A percentile compares a stretch with the other conserved stretches of the same genome.
Conservation (phyloP, 2,329 filamentous ascomycete species). For the Shiraia bambusicola region DNA sequence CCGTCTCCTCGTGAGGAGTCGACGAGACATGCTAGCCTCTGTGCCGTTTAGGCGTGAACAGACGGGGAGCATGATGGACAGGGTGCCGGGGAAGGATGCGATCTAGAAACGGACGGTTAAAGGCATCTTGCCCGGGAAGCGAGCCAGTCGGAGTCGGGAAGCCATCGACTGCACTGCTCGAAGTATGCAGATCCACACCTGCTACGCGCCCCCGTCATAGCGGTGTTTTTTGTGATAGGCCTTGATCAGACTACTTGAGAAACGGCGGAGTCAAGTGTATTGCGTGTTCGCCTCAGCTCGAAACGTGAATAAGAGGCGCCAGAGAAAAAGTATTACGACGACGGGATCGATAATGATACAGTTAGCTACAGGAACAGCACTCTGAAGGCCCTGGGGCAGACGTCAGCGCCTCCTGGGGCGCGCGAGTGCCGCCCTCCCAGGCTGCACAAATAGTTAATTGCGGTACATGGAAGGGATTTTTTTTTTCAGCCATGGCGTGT, state of each 20-base stretch:
- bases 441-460: neutral
- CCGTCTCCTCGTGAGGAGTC: slow-evolving; percentile 17
- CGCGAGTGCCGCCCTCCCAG: neutral
- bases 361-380: too few relatives aligned
- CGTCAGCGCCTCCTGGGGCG: too few relatives aligned
- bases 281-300: neutral
- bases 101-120: slow-evolving; percentile 31
- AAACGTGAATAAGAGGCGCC: neutral
- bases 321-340: neutral
- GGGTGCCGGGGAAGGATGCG: slow-evolving; percentile 14
- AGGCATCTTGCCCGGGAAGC: slow-evolving; percentile 14
- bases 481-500: neutral
- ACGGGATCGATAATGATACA: too few relatives aligned
- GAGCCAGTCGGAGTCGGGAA: slow-evolving; percentile 19
- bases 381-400: too few relatives aligned
- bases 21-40: slow-evolving; percentile 22
- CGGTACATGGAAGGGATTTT: neutral
- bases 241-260: slow-evolving; percentile 7
- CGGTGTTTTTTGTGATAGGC: slow-evolving; percentile 9
- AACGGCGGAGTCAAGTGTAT: neutral
- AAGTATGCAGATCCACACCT: slow-evolving; percentile 9
- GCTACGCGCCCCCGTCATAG: slow-evolving; percentile 7
- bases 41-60: slow-evolving; percentile 16
- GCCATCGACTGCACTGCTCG: slow-evolving; percentile 8
- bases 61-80: slow-evolving; percentile 20